A percentile compares a stretch with the other conserved stretches of the same genome.
phyloP scores from a whole-genome alignment of 148 eudicot species.

The Gaultheria prostrata region DNA sequence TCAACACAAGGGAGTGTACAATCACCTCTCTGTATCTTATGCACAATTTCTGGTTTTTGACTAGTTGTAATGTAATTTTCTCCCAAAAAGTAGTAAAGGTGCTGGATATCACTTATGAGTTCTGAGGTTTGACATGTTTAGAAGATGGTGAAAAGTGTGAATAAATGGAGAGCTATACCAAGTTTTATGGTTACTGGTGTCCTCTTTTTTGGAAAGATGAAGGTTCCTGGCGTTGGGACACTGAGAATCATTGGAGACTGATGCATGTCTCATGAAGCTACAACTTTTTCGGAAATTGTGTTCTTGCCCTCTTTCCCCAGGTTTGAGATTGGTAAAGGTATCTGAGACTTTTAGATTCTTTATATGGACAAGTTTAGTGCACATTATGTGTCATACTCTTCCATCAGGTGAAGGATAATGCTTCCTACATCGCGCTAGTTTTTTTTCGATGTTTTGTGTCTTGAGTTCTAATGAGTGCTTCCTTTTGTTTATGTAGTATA shows the following conservation, averaged over 20 bases:
- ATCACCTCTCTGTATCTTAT: background rate
- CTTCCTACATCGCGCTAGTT: too few species aligned
- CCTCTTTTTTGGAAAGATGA: too few species aligned
- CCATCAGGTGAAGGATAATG: too few species aligned
- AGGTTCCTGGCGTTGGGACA: too few species aligned
- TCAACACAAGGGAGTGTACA: constrained; percentile 89
- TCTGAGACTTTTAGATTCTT: background rate
- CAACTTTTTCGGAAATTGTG: background rate
- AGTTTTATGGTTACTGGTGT: too few species aligned
- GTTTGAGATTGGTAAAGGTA: background rate
- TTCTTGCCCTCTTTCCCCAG: background rate
- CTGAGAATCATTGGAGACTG: too few species aligned
- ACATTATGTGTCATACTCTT: background rate
- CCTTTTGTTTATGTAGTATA: too few species aligned
- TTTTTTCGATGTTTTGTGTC: too few species aligned
- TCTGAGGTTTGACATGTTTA: constrained; percentile 2
- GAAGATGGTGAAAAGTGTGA: too few species aligned
- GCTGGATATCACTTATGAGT: background rate
- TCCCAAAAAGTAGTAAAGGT: background rate
- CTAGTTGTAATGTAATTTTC: background rate
- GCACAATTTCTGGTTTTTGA: background rate
- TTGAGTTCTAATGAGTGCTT: too few species aligned
- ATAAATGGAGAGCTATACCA: too few species aligned
- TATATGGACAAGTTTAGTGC: background rate
- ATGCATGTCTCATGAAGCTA: background rate